Evolutionary conservation across 306 rosid genomes (phyloP), one percentile per base, ranked within the genome.

Genomic region (Castanea mollissima): DNA sequence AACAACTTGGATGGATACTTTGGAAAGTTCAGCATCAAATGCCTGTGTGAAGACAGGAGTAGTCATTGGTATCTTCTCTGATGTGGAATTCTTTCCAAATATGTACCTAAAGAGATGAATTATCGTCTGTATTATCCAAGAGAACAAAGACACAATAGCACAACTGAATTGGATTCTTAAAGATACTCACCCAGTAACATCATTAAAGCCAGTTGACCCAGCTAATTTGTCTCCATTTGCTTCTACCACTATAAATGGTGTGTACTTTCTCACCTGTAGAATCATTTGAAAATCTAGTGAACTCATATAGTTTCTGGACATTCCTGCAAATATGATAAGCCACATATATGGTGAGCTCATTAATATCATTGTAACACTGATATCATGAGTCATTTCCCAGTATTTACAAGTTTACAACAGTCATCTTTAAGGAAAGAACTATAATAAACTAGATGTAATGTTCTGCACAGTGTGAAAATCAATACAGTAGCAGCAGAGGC

Each of bases 1-100:
- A 78, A 89, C 97, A 80, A 95, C 85, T 85, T 91, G 94, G 90
- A 95, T 88, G 54, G 97, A 93, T 59, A 90, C 90, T 71, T 83
- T 76, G 82, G 96, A 83, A 74, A 77, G 69, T 20, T 87, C 85
- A 21, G 86, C 64, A 84, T 90, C 93, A 68, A 62, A 74, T 69
- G 94, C 88, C 87, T 93, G 89, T 12, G 98, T 93, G 90, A 95
- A 95, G 25, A 93, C 97, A 0, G 99, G 98, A 76, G 99, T 93
- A 56, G 99, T 95, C 99, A 95, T 91, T 1, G 97, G 92, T 76
- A 95, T 93, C 85, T 91, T 95, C 86, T 91, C 97, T 56, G 29
- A 49, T 25, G 83, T 83, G 3, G 97, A 95, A 75, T 95, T 93
- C 88, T 93, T 93, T 57, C 98, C 98, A 72, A 95, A 93, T 83